A percentile compares a stretch with the other conserved stretches of the same genome.
Evolutionary conservation across 2,329 filamentous ascomycete genomes (phyloP).

Genomic region (Alternaria sp.): DNA sequence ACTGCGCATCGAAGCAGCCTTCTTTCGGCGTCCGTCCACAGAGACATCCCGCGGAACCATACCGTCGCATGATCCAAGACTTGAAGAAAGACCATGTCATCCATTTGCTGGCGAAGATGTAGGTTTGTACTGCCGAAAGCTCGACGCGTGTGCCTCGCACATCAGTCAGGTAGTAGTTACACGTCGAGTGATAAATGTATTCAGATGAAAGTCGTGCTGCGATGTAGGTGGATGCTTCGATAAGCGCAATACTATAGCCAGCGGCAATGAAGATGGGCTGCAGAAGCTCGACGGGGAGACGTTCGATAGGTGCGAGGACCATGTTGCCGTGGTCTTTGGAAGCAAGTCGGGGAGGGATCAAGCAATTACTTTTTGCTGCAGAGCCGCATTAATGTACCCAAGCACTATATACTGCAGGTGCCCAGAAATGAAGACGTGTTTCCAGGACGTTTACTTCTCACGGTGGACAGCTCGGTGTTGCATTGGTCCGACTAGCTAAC

Average conservation of each 20-base stretch:
- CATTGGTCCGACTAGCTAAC: neutral
- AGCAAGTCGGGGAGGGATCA: neutral
- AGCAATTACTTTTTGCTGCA: neutral
- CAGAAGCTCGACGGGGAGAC: constrained; percentile 61
- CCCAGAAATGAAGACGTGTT: neutral
- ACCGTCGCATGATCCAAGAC: constrained; percentile 29
- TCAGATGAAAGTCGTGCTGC: constrained; percentile 41
- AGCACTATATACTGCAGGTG: neutral
- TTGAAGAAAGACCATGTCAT: constrained; percentile 49
- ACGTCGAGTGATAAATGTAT: constrained; percentile 35
- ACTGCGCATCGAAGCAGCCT: constrained; percentile 42
- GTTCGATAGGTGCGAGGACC: constrained; percentile 51
- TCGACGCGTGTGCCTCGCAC: constrained; percentile 17
- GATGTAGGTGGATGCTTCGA: constrained; percentile 51
- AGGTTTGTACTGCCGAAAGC: constrained; percentile 33
- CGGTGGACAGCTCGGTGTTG: neutral
- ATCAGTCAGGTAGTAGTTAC: constrained; percentile 34
- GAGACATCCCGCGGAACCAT: constrained; percentile 35
- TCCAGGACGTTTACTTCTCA: neutral
- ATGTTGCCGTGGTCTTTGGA: constrained; percentile 9
- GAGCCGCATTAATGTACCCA: neutral
- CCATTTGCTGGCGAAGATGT: constrained; percentile 41
- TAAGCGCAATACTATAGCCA: constrained; percentile 54
- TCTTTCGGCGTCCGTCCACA: constrained; percentile 27
- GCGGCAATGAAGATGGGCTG: constrained; percentile 62